Base-by-base conservation (phyloP, 805 yeast genomes). In the Ogataea parapolymorpha region DNA sequence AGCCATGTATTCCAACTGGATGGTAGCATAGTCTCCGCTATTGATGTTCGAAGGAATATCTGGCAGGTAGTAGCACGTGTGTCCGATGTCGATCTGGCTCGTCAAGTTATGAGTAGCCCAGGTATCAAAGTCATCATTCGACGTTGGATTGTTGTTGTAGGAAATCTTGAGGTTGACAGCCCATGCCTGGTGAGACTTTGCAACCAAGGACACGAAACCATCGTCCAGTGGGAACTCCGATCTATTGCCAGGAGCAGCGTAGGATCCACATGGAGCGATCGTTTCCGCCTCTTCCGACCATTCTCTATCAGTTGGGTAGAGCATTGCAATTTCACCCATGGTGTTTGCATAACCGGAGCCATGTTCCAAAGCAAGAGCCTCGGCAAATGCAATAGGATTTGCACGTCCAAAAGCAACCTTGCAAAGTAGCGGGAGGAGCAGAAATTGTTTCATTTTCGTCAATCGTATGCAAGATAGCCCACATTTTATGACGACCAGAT, bases 221-320 rank as follows among this genome's bases (percentile, higher is more conserved):
- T 70, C 71, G 46, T 67, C 72, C 39, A 71, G 50, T 29, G 76
- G 75, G 62, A 71, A 70, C 6, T 66, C 64, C 8, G 72, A 54
- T 59, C 76, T 68, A 57, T 70, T 67, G 16, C 43, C 40, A 13
- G 56, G 53, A 30, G 59, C 51, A 32, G 64, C 58, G 30, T 50
- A 52, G 5, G 72, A 60, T 35, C 76, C 76, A 56, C 76, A 71
- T 46, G 76, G 76, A 9, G 73, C 72, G 25, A 61, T 56, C 48
- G 67, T 66, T 50, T 71, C 75, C 16, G 62, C 61, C 35, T 67
- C 74, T 34, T 63, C 74, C 17, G 68, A 57, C 76, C 76, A 71
- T 45, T 62, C 69, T 60, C 76, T 66, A 41, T 61, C 68, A 5
- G 51, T 46, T 44, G 76, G 76, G 57, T 64, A 71, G 42, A 71